Percentiles rank a stretch among this genome's conserved stretches.
Evolutionary conservation across 2,329 filamentous ascomycete genomes (phyloP).

Genomic region (Penicillium crustosum): DNA sequence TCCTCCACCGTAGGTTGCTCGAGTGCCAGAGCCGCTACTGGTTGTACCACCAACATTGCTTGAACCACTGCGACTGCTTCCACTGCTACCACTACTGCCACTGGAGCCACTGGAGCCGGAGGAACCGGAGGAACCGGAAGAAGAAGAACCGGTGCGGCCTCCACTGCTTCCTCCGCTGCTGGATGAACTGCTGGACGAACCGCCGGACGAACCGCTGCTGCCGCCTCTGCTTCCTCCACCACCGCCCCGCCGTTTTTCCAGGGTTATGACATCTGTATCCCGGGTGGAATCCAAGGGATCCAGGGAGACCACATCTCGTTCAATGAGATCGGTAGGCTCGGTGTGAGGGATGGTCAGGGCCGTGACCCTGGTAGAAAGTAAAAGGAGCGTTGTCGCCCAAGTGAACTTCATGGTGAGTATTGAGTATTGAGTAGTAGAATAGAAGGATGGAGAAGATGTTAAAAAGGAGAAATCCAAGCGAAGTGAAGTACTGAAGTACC

Average conservation of each 20-base stretch:
- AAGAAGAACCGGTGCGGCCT: conserved; percentile 22
- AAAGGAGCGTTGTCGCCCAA: conserved; percentile 26
- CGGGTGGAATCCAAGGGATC: conserved; percentile 3
- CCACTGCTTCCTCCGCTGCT: conserved; percentile 30
- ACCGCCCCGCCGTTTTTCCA: conserved; percentile 53
- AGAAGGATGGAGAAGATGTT: background rate
- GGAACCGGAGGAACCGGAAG: background rate
- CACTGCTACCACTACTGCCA: conserved; percentile 16
- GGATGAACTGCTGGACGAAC: conserved; percentile 30
- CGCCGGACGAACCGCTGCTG: conserved; percentile 26
- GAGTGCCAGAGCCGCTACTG: conserved; percentile 16
- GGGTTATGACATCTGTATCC: conserved; percentile 22
- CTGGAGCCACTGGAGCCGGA: conserved; percentile 17
- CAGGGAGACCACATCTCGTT: conserved; percentile 13
- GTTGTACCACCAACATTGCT: conserved; percentile 34
- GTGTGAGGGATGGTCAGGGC: conserved; percentile 29
- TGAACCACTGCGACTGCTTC: conserved; percentile 24
- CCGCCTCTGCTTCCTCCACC: conserved; percentile 43
- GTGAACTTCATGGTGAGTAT: conserved; percentile 35
- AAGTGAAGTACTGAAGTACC: background rate
- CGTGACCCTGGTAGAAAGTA: conserved; percentile 32
- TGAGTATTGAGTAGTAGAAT: background rate
- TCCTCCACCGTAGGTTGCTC: conserved; percentile 51
- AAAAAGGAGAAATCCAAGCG: background rate
- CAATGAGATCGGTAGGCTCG: conserved; percentile 22